A percentile compares a stretch with the other conserved stretches of the same genome.
Evolutionary conservation across 495 filamentous ascomycete species (phyloP).

Genomic region (Darksidea phi): DNA sequence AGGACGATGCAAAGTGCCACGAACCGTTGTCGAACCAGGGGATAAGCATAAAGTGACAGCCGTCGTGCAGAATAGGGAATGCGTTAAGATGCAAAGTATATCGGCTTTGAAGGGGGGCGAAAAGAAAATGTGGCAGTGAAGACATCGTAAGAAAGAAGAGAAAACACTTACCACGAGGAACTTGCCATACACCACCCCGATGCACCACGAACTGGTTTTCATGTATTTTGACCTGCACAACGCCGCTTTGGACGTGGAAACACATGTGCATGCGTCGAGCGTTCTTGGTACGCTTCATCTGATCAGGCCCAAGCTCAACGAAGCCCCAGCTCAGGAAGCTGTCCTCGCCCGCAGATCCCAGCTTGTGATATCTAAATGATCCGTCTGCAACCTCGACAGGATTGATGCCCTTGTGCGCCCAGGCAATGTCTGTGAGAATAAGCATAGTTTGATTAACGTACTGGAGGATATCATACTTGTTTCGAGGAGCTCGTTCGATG

Average conservation of each 20-base stretch:
- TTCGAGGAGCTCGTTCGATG: slow-evolving; percentile 55
- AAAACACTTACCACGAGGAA: slow-evolving; percentile 76
- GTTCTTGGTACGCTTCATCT: slow-evolving; percentile 84
- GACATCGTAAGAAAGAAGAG: neutral
- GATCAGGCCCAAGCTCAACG: slow-evolving; percentile 79
- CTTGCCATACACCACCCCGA: slow-evolving; percentile 86
- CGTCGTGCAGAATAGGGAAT: slow-evolving; percentile 28
- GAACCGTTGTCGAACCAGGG: slow-evolving; percentile 6
- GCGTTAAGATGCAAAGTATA: neutral
- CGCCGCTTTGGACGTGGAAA: slow-evolving; percentile 81
- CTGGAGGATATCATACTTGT: slow-evolving; percentile 48
- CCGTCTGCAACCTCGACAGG: slow-evolving; percentile 65
- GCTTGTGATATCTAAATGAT: slow-evolving; percentile 82
- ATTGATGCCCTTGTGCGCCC: slow-evolving; percentile 67
- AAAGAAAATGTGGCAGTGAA: neutral
- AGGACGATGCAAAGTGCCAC: neutral
- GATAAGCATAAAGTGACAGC: slow-evolving; percentile 32
- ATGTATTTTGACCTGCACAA: slow-evolving; percentile 72
- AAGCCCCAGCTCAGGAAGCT: slow-evolving; percentile 85
- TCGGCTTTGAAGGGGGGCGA: neutral
- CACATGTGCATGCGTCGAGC: slow-evolving; percentile 91
- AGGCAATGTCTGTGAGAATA: slow-evolving; percentile 55
- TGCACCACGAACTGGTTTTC: slow-evolving; percentile 80
- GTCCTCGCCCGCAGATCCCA: slow-evolving; percentile 57
- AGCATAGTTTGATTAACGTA: neutral